Evolutionary conservation across 257 asterid species (phyloP).

Genomic region (Solanum pimpinellifolium): DNA sequence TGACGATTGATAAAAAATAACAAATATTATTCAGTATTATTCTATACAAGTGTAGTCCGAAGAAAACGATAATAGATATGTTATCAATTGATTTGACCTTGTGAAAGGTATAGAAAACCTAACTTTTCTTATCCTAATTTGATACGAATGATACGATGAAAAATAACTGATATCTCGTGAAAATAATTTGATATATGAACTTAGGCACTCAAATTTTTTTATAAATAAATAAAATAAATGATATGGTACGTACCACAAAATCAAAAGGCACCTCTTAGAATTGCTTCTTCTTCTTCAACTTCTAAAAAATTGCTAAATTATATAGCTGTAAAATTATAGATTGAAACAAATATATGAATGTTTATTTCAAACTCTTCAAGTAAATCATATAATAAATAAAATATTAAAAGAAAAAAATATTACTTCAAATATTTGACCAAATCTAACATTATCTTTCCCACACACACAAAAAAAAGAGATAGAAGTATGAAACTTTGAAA

Average conservation of each 20-base stretch:
- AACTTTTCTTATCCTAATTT: neutral
- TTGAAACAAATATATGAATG: neutral
- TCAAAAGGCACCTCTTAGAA: neutral
- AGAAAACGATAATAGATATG: too few species aligned
- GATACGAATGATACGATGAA: neutral
- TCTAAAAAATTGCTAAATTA: neutral
- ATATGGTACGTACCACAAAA: neutral
- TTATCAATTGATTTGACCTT: too few species aligned
- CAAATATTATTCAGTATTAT: too few species aligned
- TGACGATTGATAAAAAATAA: too few species aligned
- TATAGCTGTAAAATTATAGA: neutral
- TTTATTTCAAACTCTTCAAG: neutral
- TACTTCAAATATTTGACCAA: neutral
- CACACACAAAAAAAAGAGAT: neutral
- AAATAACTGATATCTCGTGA: too few species aligned
- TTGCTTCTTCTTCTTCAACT: neutral
- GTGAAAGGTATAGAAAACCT: neutral
- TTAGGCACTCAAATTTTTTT: neutral
- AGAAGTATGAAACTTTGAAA: neutral
- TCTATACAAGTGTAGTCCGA: rapidly evolving
- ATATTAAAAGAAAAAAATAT: neutral
- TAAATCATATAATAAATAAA: neutral
- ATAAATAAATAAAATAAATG: neutral
- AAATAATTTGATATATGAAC: too few species aligned
- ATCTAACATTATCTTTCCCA: neutral